These are phyloP conservation scores for Colletotrichum chrysophilum DNA, from an alignment of 2,329 filamentous ascomycete genomes.

Conservation along the genomic window DNA sequence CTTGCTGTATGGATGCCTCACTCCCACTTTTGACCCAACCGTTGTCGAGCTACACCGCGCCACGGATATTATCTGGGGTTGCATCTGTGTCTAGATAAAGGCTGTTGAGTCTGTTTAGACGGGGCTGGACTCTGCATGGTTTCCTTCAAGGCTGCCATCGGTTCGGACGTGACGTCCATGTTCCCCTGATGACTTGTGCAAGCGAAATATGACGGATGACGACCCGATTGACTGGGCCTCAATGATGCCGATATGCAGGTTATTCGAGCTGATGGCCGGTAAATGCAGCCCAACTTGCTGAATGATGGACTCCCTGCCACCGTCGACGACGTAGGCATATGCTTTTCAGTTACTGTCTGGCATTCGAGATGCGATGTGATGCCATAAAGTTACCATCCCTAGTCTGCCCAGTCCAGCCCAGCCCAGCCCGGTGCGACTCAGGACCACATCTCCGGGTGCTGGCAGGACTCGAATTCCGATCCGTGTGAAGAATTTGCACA, in stretches of 20 bases:
- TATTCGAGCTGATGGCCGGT: neutral
- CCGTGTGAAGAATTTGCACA: conserved; percentile 12
- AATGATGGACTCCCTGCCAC: neutral
- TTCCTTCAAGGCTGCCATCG: neutral
- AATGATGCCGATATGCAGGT: conserved; percentile 3
- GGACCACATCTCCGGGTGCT: neutral
- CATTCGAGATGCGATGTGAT: neutral
- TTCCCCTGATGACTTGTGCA: neutral
- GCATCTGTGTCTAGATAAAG: neutral
- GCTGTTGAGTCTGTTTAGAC: neutral
- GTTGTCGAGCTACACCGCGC: neutral
- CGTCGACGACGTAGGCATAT: neutral
- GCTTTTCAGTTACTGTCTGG: neutral
- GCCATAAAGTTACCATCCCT: neutral
- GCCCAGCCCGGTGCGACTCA: neutral
- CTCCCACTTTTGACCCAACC: no score
- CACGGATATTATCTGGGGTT: neutral
- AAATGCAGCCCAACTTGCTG: neutral
- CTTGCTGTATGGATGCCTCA: neutral
- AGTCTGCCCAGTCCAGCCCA: neutral
- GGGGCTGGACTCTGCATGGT: neutral
- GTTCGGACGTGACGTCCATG: neutral
- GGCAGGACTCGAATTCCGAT: neutral
- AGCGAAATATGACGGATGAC: conserved; percentile 12
- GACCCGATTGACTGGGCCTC: conserved; percentile 15